These are phyloP conservation scores for Ceratocystis cubensis DNA, from an alignment of 2,329 filamentous ascomycete species.

Conservation along the genomic window DNA sequence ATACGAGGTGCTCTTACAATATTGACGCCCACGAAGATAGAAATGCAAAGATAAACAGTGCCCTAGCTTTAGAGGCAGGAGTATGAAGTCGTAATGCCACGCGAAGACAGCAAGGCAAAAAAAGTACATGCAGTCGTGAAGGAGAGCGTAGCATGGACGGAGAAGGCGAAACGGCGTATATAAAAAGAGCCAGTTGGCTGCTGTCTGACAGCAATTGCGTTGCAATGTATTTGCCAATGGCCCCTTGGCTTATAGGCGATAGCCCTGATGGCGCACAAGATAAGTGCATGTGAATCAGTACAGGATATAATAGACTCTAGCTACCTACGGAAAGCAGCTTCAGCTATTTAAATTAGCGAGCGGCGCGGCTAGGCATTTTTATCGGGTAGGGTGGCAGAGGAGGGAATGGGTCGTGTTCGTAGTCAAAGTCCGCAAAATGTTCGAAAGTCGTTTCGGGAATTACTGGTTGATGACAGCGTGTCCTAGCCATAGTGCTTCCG, in stretches of 20 bases:
- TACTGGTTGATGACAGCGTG: not conserved
- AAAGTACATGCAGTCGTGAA: conserved; percentile 5
- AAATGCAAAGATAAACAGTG: not conserved
- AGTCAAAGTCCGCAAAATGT: conserved; percentile 19
- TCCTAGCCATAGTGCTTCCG: not conserved
- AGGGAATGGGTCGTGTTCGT: conserved; percentile 10
- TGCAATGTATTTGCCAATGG: too few relatives aligned
- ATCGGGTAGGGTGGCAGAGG: not conserved
- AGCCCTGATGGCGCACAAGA: too few relatives aligned
- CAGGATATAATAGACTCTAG: not conserved
- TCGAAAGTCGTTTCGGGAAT: conserved; percentile 10
- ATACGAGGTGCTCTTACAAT: not conserved
- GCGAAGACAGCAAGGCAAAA: not conserved
- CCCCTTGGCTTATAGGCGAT: too few relatives aligned
- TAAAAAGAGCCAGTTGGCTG: not conserved
- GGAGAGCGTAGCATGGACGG: conserved; percentile 1
- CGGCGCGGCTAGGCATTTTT: not conserved
- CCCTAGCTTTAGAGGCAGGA: not conserved
- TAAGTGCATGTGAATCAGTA: not conserved
- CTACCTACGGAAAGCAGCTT: not conserved
- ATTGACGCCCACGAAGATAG: not conserved
- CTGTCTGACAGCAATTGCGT: not conserved
- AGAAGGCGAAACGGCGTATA: conserved; percentile 7
- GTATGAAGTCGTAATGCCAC: not conserved
- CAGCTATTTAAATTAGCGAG: not conserved